Evolutionary conservation across 495 filamentous ascomycete genomes (phyloP), one percentile per base, ranked within the genome.

Genomic region (Hypoxylon intermedium): DNA sequence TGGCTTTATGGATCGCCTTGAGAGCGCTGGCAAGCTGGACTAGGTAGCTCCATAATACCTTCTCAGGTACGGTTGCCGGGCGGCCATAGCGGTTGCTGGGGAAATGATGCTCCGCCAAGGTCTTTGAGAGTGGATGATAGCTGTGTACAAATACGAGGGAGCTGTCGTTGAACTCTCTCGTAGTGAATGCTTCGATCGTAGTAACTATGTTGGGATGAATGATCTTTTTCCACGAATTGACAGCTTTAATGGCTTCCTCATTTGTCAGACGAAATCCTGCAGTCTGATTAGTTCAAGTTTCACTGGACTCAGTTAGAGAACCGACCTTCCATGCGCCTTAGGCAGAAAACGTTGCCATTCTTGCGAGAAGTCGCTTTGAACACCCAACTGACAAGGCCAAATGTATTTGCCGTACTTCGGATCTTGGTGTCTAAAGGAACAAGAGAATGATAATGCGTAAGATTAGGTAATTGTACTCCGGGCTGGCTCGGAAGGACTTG

Each of bases 131-230:
- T 0, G 94, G 95, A 67, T 95, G 90, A 68, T 93, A 98, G 71
- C 95, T 90, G 53, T 90, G 95, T 28, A 95, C 92, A 70, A 98
- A 90, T 55, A 98, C 88, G 48, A 98, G 81, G 12, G 95, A 98
- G 72, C 89, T 95, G 67, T 98, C 95, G 56, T 92, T 90, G 75
- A 98, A 98, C 41, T 87, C 88, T 33, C 91, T 80, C 36, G 90
- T 97, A 5, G 94, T 98, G 71, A 98, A 98, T 2, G 90, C 91
- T 75, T 97, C 90, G 67, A 96, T 88, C 9, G 96, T 83, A 1
- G 87, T 89, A 13, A 98, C 93, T 20, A 98, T 85, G 60, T 86
- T 90, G 44, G 87, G 88, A 68, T 87, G 93, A 66, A 81, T 83
- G 13, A 98, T 83, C 42, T 89, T 87, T 65, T 92, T 94, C 95